Base-by-base conservation (phyloP, 1,139 yeast species). In the Protomyces gravidus region DNA sequence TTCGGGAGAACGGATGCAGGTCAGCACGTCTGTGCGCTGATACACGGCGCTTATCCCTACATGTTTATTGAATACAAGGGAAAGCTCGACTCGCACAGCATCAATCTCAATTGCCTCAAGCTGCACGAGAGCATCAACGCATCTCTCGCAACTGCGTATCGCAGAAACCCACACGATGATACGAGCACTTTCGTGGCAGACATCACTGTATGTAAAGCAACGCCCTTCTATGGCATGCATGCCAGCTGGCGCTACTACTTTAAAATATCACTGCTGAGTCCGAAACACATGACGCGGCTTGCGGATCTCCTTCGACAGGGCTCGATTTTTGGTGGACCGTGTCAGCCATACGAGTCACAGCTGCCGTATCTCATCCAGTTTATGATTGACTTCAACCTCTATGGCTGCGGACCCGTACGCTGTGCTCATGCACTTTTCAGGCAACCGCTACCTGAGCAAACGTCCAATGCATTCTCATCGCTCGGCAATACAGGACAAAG, bases 21-120 rank as follows among this genome's bases (percentile, higher is more conserved):
- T 0, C 81, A 80, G 65, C 78, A 79, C 26, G 75, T 79, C 21
- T 68, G 82, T 15, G 77, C 86, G 1, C 97, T 92, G 69, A 75
- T 94, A 9, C 97, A 90, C 72, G 92, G 94, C 58, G 81, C 81
- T 25, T 87, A 78, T 65, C 98, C 97, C 0, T 92, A 92, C 68
- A 67, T 92, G 5, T 89, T 80, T 68, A 75, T 90, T 2, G 82
- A 81, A 45, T 85, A 79, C 65, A 73, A 73, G 48, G 82, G 80
- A 0, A 65, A 71, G 1, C 63, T 71, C 6, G 67, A 67, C 42
- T 64, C 65, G 7, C 66, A 65, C 3, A 62, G 65, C 2, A 66
- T 50, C 33, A 39, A 39, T 3, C 13, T n/a, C 25, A 46, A 30
- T 46, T 48, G 47, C 23, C 50, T 59, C 23, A 63, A 36, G 39